Conservation (phyloP, 2,329 filamentous ascomycete species). For the Aspergillus ruber region DNA sequence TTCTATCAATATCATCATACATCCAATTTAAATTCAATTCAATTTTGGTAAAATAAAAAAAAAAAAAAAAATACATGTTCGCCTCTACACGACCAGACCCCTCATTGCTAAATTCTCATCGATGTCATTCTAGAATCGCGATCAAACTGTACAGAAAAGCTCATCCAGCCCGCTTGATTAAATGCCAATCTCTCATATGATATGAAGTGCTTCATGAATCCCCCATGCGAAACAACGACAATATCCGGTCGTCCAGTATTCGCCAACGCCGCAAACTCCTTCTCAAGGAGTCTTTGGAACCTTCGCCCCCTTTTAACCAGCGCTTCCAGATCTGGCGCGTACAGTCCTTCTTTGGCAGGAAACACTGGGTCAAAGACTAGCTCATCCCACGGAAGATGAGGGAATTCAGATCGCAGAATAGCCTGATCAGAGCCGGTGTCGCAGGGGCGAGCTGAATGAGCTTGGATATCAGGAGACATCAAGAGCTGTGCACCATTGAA, state of each 20-base stretch:
- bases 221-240: conserved; percentile 10
- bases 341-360: conserved; percentile 5
- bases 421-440: conserved; percentile 8
- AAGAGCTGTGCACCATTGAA: conserved; percentile 2
- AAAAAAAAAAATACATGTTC: too few species aligned
- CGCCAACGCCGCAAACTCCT: conserved; percentile 4
- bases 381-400: conserved; percentile 6
- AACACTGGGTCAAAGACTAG: conserved; percentile 3
- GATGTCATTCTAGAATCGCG: too few species aligned
- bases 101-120: too few species aligned
- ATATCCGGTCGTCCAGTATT: conserved; percentile 5
- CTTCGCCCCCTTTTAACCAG: conserved; percentile 1
- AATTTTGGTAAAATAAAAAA: too few species aligned
- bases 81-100: too few species aligned
- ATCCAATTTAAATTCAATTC: too few species aligned
- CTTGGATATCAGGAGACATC: conserved; percentile 7
- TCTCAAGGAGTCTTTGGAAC: background rate
- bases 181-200: background rate
- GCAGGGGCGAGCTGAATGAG: conserved; percentile 10
- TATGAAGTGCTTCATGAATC: conserved; percentile 5
- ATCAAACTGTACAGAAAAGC: conserved; percentile 4
- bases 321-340: conserved; percentile 1
- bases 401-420: conserved; percentile 6
- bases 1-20: too few species aligned
- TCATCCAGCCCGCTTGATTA: conserved; percentile 2